phyloP scores from a whole-genome alignment of 495 filamentous ascomycete species.

The Trichoderma orchidacearum region DNA sequence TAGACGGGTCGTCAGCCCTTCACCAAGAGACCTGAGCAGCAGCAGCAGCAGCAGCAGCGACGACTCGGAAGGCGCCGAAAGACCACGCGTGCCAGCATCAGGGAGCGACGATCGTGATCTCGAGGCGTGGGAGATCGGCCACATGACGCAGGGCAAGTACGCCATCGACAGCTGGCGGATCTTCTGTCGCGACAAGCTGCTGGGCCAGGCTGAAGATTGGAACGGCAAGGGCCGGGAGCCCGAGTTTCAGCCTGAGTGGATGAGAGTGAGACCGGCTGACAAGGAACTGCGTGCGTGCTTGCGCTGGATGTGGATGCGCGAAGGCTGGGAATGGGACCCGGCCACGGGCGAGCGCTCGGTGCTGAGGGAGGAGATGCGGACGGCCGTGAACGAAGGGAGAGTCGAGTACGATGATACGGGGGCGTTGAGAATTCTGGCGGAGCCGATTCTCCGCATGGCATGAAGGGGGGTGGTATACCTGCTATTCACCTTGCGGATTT shows the following conservation, averaged over 20 bases:
- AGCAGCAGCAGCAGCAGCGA: not conserved
- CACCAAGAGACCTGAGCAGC: not conserved
- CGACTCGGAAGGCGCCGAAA: not conserved
- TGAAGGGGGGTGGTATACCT: not conserved
- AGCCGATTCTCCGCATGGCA: not conserved
- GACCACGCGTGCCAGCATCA: not conserved
- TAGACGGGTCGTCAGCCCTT: conserved; percentile 32
- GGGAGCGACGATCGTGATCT: not conserved
- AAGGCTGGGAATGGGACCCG: conserved; percentile 74
- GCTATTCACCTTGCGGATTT: no score
- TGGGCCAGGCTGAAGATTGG: conserved; percentile 48
- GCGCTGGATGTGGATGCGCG: conserved; percentile 81
- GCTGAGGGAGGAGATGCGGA: conserved; percentile 40
- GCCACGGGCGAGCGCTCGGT: conserved; percentile 47
- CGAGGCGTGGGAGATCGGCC: conserved; percentile 69
- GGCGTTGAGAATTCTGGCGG: conserved; percentile 22
- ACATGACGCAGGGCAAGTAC: conserved; percentile 79
- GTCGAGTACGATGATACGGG: conserved; percentile 49
- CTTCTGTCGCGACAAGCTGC: conserved; percentile 72
- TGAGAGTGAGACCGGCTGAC: conserved; percentile 67
- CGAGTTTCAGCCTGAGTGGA: conserved; percentile 65
- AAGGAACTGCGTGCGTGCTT: conserved; percentile 83
- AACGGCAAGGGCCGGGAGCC: conserved; percentile 30
- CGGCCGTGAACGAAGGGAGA: conserved; percentile 43
- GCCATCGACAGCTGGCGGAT: conserved; percentile 89